Evolutionary conservation across 352 stramenopile species (phyloP).

Genomic region (Phytophthora vignae): DNA sequence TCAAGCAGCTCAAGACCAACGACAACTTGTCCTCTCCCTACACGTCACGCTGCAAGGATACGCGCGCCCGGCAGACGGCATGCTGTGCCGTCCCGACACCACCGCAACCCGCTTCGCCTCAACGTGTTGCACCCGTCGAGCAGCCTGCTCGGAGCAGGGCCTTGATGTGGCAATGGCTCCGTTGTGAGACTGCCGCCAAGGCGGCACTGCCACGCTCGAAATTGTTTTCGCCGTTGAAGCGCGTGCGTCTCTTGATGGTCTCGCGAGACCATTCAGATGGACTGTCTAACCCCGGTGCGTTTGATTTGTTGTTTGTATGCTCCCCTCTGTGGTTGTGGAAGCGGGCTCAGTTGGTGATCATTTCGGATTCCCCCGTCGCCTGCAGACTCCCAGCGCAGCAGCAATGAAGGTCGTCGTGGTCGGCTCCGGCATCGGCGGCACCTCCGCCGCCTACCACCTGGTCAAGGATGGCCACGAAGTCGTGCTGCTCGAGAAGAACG

Average conservation of each 20-base stretch:
- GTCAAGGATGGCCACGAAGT: slow-evolving; percentile 88
- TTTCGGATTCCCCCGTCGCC: slow-evolving; percentile 18
- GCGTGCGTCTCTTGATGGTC: not conserved
- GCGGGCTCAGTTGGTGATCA: slow-evolving; percentile 27
- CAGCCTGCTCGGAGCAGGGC: not conserved
- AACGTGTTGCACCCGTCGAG: slow-evolving; percentile 12
- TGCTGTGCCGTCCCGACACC: slow-evolving; percentile 18
- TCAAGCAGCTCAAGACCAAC: not conserved
- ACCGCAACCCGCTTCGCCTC: slow-evolving; percentile 28
- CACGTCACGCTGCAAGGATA: slow-evolving; percentile 27
- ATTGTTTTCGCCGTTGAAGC: slow-evolving; percentile 19
- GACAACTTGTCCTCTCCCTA: slow-evolving; percentile 5
- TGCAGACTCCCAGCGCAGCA: not conserved
- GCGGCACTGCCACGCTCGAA: not conserved
- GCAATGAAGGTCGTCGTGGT: slow-evolving; percentile 89
- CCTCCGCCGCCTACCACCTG: slow-evolving; percentile 84
- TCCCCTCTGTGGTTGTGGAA: slow-evolving; percentile 31
- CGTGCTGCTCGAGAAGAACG: slow-evolving; percentile 83
- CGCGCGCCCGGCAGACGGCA: slow-evolving; percentile 4
- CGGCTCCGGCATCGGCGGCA: slow-evolving; percentile 84
- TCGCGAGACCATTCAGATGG: slow-evolving; percentile 9
- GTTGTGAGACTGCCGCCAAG: not conserved
- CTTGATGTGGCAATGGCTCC: not conserved
- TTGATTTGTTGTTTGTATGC: slow-evolving; percentile 46
- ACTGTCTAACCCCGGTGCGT: slow-evolving; percentile 21